Percentiles rank a stretch among this genome's conserved stretches.
phyloP scores from a whole-genome alignment of 208 protist species.

The Lotmaria passim region DNA sequence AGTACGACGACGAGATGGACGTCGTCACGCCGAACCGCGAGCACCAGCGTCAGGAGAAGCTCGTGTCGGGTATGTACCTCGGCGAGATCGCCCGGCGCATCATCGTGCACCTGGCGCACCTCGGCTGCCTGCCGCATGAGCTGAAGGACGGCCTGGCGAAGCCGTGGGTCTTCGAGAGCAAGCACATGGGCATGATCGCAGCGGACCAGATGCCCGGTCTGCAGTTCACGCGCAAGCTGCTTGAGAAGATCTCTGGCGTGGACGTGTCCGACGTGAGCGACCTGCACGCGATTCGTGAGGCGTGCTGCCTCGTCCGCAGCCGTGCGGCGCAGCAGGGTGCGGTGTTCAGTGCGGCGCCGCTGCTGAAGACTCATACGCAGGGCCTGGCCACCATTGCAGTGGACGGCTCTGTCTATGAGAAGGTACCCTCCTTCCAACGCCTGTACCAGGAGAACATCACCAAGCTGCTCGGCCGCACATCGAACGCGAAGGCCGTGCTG shows the following conservation, averaged over 20 bases:
- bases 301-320: conserved; percentile 74
- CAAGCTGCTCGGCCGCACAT: conserved; percentile 63
- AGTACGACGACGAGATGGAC: conserved; percentile 81
- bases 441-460: conserved; percentile 77
- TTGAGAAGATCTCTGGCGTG: conserved; percentile 54
- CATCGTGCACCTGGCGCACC: conserved; percentile 51
- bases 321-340: conserved; percentile 80
- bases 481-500: conserved; percentile 61
- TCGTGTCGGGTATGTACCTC: conserved; percentile 92
- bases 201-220: conserved; percentile 77
- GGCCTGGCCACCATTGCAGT: conserved; percentile 72
- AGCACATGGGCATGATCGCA: conserved; percentile 60
- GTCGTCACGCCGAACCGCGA: conserved; percentile 65
- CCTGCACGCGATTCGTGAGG: conserved; percentile 63
- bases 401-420: conserved; percentile 92
- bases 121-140: conserved; percentile 58
- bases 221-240: conserved; percentile 62
- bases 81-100: conserved; percentile 83
- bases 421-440: conserved; percentile 84
- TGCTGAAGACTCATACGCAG: conserved; percentile 75
- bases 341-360: conserved; percentile 66
- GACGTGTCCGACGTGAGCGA: conserved; percentile 50
- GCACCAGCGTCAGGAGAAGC: conserved; percentile 85
- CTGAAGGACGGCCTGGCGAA: conserved; percentile 45
- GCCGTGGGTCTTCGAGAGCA: conserved; percentile 63